These are phyloP conservation scores for Dactylellina leptospora DNA, from an alignment of 2,329 filamentous ascomycete species.

Conservation along the genomic window DNA sequence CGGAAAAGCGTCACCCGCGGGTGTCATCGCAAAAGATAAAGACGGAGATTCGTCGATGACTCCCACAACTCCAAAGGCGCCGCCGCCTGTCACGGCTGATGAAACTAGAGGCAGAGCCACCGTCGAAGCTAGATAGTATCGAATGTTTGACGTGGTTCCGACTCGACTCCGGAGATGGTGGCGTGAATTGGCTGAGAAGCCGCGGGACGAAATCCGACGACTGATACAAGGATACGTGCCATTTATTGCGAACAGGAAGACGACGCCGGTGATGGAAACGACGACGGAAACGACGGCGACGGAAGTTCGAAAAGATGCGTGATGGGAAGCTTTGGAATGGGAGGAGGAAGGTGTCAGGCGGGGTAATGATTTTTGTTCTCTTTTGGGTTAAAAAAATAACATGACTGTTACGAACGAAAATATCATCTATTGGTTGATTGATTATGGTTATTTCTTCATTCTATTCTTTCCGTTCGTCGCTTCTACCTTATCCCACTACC, in stretches of 20 bases:
- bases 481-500: neutral
- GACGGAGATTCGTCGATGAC: constrained; percentile 47
- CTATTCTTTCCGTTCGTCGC: neutral
- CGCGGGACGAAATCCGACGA: neutral
- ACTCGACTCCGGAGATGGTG: neutral
- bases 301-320: neutral
- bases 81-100: constrained; percentile 22
- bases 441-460: constrained; percentile 8
- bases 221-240: neutral
- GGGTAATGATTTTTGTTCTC: no score
- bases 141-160: neutral
- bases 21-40: constrained; percentile 22
- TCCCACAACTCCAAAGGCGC: constrained; percentile 23
- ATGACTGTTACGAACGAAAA: constrained; percentile 45
- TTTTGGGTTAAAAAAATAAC: constrained; percentile 21
- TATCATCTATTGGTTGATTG: constrained; percentile 12
- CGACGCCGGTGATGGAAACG: neutral
- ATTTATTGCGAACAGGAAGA: neutral
- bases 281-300: neutral
- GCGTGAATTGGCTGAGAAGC: neutral
- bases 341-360: no score
- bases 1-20: constrained; percentile 39
- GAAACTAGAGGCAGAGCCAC: constrained; percentile 37
- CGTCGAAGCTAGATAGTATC: constrained; percentile 49
- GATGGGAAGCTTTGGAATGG: constrained; percentile 6